phyloP scores from a whole-genome alignment of 176 grass and related monocot genomes.

The Cenchrus americanus region DNA sequence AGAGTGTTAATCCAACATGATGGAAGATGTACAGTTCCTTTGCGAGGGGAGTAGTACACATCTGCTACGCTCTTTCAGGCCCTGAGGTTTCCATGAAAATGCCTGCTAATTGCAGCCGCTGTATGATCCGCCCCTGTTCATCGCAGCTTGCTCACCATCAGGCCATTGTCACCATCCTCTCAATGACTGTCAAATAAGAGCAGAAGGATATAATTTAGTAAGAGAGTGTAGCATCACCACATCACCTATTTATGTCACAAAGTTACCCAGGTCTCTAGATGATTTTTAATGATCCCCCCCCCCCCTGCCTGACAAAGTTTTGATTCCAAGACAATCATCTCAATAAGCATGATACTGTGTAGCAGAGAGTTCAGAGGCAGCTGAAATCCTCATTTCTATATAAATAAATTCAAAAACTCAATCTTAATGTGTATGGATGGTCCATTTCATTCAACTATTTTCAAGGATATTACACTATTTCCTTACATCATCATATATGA shows the following conservation, averaged over 20 bases:
- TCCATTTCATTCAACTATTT: background rate
- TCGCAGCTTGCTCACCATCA: conserved; percentile 38
- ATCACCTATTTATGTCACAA: conserved; percentile 13
- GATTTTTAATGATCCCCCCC: background rate
- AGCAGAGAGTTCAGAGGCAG: background rate
- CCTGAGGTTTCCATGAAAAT: conserved; percentile 14
- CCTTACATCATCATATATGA: conserved; percentile 4
- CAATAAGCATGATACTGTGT: background rate
- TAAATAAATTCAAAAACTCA: background rate
- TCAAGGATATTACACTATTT: conserved; percentile 8
- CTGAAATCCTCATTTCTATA: conserved; percentile 1
- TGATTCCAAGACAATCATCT: background rate
- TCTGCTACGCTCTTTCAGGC: conserved; percentile 44
- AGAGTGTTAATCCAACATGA: conserved; percentile 58
- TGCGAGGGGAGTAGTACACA: conserved; percentile 42
- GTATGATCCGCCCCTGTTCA: background rate
- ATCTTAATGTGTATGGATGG: background rate
- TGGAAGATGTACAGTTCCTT: conserved; percentile 55
- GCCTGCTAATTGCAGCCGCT: conserved; percentile 40
- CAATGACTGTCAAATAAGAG: conserved; percentile 39
- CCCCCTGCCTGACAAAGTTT: background rate
- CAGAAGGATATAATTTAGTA: background rate
- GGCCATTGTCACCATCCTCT: conserved; percentile 58
- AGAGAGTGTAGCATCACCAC: background rate
- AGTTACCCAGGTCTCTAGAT: background rate